A percentile compares a stretch with the other conserved stretches of the same genome.
These are phyloP conservation scores for Olyra latifolia DNA, from an alignment of 176 grass and related monocot genomes.

Conservation along the genomic window DNA sequence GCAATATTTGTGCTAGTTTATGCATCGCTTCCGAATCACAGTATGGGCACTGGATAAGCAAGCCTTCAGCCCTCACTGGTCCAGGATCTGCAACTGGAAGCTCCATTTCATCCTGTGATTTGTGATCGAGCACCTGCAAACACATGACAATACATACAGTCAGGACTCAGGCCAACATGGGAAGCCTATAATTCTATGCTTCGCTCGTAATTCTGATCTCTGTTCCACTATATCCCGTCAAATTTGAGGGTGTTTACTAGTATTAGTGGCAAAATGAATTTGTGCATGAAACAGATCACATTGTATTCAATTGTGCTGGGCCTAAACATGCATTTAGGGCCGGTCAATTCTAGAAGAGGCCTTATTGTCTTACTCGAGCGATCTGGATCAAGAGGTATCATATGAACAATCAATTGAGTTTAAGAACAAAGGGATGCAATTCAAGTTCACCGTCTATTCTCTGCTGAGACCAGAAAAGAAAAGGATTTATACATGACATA, in stretches of 20 bases:
- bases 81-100: conserved; percentile 53
- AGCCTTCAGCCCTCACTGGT: conserved; percentile 40
- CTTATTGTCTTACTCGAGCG: background rate
- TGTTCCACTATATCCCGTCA: background rate
- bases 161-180: background rate
- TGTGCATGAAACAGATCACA: background rate
- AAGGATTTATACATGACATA: background rate
- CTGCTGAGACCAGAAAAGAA: too few relatives aligned
- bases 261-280: background rate
- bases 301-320: background rate
- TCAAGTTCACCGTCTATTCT: too few relatives aligned
- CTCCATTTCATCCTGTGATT: conserved; percentile 50
- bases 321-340: background rate
- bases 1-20: conserved; percentile 65
- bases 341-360: background rate
- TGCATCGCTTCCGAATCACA: conserved; percentile 71
- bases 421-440: background rate
- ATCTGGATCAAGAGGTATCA: background rate
- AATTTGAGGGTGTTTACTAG: background rate
- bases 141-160: background rate
- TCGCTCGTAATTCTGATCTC: background rate
- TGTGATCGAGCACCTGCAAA: conserved; percentile 32
- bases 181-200: background rate
- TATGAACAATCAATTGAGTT: background rate
- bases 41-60: conserved; percentile 51